Evolutionary conservation across 208 protist genomes (phyloP), one percentile per base, ranked within the genome.

Genomic region (Trypanosoma theileri): DNA sequence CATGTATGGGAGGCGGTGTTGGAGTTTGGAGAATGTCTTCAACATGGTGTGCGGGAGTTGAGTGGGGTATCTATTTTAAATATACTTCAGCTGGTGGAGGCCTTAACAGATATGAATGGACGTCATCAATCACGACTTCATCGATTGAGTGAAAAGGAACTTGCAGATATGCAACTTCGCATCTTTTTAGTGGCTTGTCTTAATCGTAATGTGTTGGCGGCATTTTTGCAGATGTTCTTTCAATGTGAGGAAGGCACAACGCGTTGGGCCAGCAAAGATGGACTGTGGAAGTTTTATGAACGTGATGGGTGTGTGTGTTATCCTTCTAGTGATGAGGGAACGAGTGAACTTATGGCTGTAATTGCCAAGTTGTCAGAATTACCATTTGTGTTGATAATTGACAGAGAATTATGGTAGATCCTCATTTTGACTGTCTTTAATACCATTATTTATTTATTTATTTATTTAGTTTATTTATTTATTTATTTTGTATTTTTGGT

Each of bases 151-250:
- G 75, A 80, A 65, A 65, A 75, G 17, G 59, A 79, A 59, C 67
- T 84, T 21, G 59, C 71, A 14, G 45, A 63, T 1, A 46, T 83
- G 51, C 76, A 72, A 12, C 50, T 81, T 55, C 73, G 75, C 13
- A 70, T 91, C 31, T 84, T 88, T 45, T 61, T 91, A 44, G 66
- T 74, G 0, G 77, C 81, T 61, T 82, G 77, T 52, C 40, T 91
- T 35, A 88, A 80, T 45, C 78, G 77, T 11, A 66, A 64, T n/a
- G 63, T 73, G 51, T 74, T 86, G n/a, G 73, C 60, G 26, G 68
- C 44, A 2, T 63, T 82, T n/a, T 12, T 86, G 19, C 50, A 58
- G 10, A 60, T 50, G 8, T 90, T 50, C 79, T 90, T 69, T 73
- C 74, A 52, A 19, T 42, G 4, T 22, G 45, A 48, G 60, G 55